A percentile compares a stretch with the other conserved stretches of the same genome.
Conservation (phyloP, 2,329 filamentous ascomycete species). For the Penicillium sp. region DNA sequence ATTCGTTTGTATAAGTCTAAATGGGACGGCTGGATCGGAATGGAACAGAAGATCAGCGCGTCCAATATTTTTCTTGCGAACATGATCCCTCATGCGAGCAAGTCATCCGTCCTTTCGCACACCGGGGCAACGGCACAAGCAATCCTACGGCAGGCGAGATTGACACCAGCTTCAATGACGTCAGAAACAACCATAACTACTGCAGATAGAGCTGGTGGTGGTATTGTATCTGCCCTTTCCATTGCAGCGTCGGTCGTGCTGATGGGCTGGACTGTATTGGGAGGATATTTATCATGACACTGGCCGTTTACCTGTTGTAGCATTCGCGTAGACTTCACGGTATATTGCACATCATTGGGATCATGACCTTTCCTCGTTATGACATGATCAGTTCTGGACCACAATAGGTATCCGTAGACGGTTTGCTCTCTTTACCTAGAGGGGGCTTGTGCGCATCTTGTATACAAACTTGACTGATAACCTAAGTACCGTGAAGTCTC, state of each 20-base stretch:
- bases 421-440: background rate
- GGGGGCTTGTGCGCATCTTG: too few species aligned
- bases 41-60: conserved; percentile 57
- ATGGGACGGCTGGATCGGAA: conserved; percentile 60
- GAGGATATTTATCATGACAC: conserved; percentile 7
- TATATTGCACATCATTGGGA: too few species aligned
- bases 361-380: background rate
- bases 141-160: conserved; percentile 36
- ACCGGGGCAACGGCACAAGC: conserved; percentile 57
- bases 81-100: conserved; percentile 46
- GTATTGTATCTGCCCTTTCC: conserved; percentile 36
- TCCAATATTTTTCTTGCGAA: conserved; percentile 62
- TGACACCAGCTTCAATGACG: conserved; percentile 2
- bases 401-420: background rate
- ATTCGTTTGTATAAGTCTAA: conserved; percentile 57
- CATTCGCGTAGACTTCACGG: background rate
- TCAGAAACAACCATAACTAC: conserved; percentile 20
- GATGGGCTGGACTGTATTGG: conserved; percentile 35
- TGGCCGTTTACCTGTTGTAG: background rate
- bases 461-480: too few species aligned
- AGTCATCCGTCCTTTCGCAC: conserved; percentile 41
- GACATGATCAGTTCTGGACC: background rate
- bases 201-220: conserved; percentile 39
- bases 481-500: too few species aligned
- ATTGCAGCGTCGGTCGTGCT: conserved; percentile 29